Base-by-base conservation (phyloP, 306 rosid species). In the Parietaria judaica region DNA sequence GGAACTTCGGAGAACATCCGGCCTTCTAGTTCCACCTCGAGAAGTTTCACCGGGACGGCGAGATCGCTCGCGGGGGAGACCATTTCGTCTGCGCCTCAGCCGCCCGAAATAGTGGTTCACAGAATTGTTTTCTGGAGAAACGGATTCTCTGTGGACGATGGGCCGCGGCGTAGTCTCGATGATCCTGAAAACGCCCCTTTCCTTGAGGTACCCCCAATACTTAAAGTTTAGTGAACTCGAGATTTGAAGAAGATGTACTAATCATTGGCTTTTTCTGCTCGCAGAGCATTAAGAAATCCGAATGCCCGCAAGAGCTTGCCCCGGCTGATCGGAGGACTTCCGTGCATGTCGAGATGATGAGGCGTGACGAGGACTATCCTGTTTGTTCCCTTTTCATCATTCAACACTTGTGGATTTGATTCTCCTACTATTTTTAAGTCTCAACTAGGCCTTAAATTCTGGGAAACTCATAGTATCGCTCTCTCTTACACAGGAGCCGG, bases 211-310 rank as follows among this genome's bases (percentile, higher is more conserved):
- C 3, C 50, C 50, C 50, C 50, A 59, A 39, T 72, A 72, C 35
- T 47, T 7, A 51, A 23, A 23, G 31, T 23, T 41, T 41, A 41
- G 45, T 41, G 45, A 5, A 5, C 45, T 41, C 9, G 45, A 41
- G 45, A 41, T 5, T 3, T 5, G 45, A 41, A 41, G 6, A 23
- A 41, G 7, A 41, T 3, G 45, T 41, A 8, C 45, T 41, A 5
- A 41, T 41, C 65, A 60, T 41, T 43, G 6, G 16, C 63, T 66
- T 5, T 68, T 58, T 69, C 72, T 72, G 16, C 53, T 63, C 72
- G 66, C 84, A 92, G 99, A 92, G 99, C 84, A 84, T 92, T 77
- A 86, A 52, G 79, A 84, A 74, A 41, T 82, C 94, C n/a, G 85
- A 84, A 70, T 88, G 95, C 66, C 99, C 99, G 15, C 73, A 45